Evolutionary conservation across 768 basidiomycete species (phyloP), one percentile per base, ranked within the genome.

Genomic region (Auriculariales sp.): DNA sequence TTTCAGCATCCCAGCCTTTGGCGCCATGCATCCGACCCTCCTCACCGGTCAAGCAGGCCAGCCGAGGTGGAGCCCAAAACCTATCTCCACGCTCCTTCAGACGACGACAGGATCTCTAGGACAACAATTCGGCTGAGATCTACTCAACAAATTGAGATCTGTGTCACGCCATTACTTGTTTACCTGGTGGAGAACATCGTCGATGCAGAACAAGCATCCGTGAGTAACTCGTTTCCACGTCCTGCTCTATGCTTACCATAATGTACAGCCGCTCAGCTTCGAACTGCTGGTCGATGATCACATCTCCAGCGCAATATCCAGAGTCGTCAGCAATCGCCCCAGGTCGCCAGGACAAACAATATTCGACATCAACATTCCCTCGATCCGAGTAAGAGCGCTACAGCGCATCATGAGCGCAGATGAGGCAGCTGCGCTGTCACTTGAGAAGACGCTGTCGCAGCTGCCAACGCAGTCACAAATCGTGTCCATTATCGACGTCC

Each of bases 161-260:
- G 65, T 35, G 49, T 80, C n/a, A 81, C 77, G 4, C 83, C 83
- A 2, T 64, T 84, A 17, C 45, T 78, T 15, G 52, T 77, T 31
- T 64, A 69, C 15, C 70, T 68, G 39, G 59, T 66, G n/a, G 57
- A 60, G 28, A 59, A 59, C 48, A 57, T 85, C 15, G 68, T 74
- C 56, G 62, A 72, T 35, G 79, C 78, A 42, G 52, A 74, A 32
- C 63, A 64, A 49, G 60, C 56, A 25, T 65, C 64, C 57, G 81
- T 82, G 59, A 58, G 71, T 54, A 42, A 27, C 32, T 33, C n/a
- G 45, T 46, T 4, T 29, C n/a, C 24, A 14, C 5, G 9, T 44
- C 4, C 24, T 27, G 33, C 31, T 52, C 42, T 28, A 35, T 15
- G 4, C 30, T 10, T 14, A 34, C 49, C 59, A 48, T 53, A 31